Base-by-base conservation (phyloP, 331 rosid species). In the Pyracantha coccinea region DNA sequence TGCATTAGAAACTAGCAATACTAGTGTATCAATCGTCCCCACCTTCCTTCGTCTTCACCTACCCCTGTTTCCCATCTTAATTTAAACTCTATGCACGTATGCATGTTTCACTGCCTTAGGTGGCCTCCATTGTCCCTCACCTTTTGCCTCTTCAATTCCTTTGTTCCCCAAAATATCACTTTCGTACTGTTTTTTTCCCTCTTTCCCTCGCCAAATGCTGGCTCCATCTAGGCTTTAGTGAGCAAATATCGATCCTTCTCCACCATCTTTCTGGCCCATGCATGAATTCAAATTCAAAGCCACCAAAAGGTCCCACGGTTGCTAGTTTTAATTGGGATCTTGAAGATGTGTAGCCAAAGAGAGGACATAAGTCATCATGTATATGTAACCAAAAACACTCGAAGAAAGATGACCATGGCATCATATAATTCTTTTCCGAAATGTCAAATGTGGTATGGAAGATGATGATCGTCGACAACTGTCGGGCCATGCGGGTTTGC, bases 231-330 rank as follows among this genome's bases (percentile, higher is more conserved):
- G 68, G 54, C 8, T 28, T 50, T 24, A 2, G 31, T 12, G 33
- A 13, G 28, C 32, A 27, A 15, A 7, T 4, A 35, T 35, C 44
- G 44, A 35, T 9, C 44, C 44, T 44, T 25, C 47, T 13, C 54
- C 50, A 38, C 23, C 50, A 12, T 25, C 11, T 63, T 41, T 66
- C 50, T 58, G 63, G 63, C 66, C 66, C 33, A 25, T 19, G 83
- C 73, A 79, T 79, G 54, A 66, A 74, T 79, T 85, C 72, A 79
- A 77, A 79, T 77, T 83, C 79, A 80, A 63, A 45, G 73, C 44
- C 27, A 7, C 50, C 20, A 31, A 45, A 17, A 84, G 81, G 52
- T 79, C 86, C 89, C 82, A 73, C 84, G 72, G 44, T 68, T 66
- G 8, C 57, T 23, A 25, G 66, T 68, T 77, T 59, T 80, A 60